phyloP scores from a whole-genome alignment of 2,329 filamentous ascomycete genomes.

The Pseudopithomyces chartarum region DNA sequence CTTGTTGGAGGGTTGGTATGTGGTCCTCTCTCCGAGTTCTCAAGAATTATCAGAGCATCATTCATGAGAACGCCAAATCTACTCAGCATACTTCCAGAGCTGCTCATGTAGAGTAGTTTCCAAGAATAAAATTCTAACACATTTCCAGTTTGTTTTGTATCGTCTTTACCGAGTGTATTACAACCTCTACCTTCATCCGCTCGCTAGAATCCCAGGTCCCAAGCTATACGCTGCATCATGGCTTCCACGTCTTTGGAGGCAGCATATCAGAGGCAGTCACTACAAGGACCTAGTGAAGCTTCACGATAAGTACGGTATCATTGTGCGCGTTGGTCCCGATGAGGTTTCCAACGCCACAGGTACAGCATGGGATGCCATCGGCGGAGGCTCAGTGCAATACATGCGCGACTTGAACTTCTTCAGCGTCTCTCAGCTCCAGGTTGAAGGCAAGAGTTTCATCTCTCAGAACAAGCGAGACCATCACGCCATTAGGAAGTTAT shows the following conservation, averaged over 20 bases:
- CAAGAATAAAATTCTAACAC: not conserved
- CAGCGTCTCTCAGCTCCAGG: not conserved
- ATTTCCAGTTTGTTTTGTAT: not conserved
- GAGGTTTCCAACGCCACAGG: not conserved
- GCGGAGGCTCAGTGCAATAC: not conserved
- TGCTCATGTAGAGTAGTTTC: not conserved
- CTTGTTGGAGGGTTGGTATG: not conserved
- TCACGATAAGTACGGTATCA: constrained; percentile 16
- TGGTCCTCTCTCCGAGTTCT: not conserved
- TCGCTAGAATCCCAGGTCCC: constrained; percentile 26
- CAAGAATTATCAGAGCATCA: not conserved
- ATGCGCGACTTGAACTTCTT: not conserved
- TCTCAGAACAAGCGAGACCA: not conserved
- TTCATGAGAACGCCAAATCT: not conserved
- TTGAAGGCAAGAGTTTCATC: not conserved
- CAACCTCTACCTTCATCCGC: constrained; percentile 22
- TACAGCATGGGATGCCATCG: not conserved
- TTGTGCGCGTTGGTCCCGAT: constrained; percentile 15
- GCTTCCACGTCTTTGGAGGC: constrained; percentile 2
- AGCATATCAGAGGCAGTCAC: not conserved
- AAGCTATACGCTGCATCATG: constrained; percentile 5
- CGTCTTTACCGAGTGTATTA: constrained; percentile 8
- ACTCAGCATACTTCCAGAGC: not conserved
- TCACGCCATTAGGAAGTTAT: not conserved
- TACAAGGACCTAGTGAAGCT: constrained; percentile 9